Evolutionary conservation across 1,284 basidiomycete species (phyloP), one percentile per base, ranked within the genome.

Genomic region (Bjerkandera adusta): DNA sequence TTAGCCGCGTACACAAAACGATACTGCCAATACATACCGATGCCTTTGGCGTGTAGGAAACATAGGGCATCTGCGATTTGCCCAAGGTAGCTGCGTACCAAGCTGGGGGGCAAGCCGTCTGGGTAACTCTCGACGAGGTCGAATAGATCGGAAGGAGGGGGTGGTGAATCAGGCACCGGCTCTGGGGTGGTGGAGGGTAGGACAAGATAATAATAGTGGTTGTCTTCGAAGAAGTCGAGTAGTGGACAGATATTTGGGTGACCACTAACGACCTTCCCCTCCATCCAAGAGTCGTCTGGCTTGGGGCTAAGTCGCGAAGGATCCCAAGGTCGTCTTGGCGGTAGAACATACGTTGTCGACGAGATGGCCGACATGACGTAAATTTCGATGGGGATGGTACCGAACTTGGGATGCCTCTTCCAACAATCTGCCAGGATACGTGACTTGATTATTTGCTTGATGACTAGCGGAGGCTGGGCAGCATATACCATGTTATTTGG

Each of bases 401-500:
- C 97, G 60, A 92, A 81, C 51, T 88, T 82, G 33, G 92, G 90
- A 66, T 99, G 97, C 61, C 89, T 86, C 75, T 97, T 97, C 97
- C 97, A 99, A 65, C 95, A 99, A 69, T 99, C 96, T 16, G 96
- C 97, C 40, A 99, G 78, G 51, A 99, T 99, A 43, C 95, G 89
- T 47, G 92, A 94, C 70, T 99, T 99, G 75, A 98, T 96, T 61
- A 99, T 88, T 66, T 97, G 96, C 64, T 99, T 99, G 72, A 98
- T 94, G 56, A 98, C 86, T 47, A 97, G 70, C 15, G 80, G 77
- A 24, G 85, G 79, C 82, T 84, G 51, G 37, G 37, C 34, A 30
- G 34, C n/a, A n/a, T n/a, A n/a, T n/a, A n/a, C n/a, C 47, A 50
- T 49, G 37, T 50, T 34, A 47, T 44, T 35, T 36, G 29, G 50